Evolutionary conservation across 768 basidiomycete genomes (phyloP).

Genomic region (Calocybe cyanea): DNA sequence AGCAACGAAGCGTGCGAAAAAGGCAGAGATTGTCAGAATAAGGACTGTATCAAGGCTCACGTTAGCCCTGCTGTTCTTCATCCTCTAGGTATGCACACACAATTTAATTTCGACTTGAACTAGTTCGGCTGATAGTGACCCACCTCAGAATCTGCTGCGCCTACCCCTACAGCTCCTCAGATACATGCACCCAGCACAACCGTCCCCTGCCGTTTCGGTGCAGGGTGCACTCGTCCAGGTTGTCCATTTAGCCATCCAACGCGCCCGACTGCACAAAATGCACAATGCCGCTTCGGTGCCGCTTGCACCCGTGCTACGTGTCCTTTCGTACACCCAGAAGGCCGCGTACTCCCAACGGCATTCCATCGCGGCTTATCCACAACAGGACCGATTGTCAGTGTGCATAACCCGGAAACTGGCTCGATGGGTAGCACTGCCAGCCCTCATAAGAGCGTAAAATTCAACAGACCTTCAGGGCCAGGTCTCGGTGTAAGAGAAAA

Average conservation of each 20-base stretch:
- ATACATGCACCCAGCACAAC: conserved; percentile 26
- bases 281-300: conserved; percentile 80
- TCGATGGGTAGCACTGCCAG: conserved; percentile 56
- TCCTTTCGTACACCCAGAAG: conserved; percentile 88
- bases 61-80: conserved; percentile 81
- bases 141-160: conserved; percentile 26
- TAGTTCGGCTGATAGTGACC: conserved; percentile 6
- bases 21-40: conserved; percentile 86
- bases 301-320: conserved; percentile 85
- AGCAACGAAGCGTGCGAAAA: conserved; percentile 92
- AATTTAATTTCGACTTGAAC: too few species aligned
- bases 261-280: conserved; percentile 28
- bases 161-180: conserved; percentile 27
- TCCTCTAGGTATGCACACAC: conserved; percentile 47
- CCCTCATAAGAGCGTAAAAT: conserved; percentile 66
- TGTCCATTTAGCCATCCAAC: conserved; percentile 71
- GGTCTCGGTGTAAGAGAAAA: conserved; percentile 41
- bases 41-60: conserved; percentile 90
- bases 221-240: conserved; percentile 61
- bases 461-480: conserved; percentile 46
- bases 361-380: conserved; percentile 78
- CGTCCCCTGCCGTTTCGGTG: conserved; percentile 65
- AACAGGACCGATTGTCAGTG: conserved; percentile 56
- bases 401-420: conserved; percentile 60
- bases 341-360: conserved; percentile 70